Conservation (phyloP, 2,329 filamentous ascomycete species). For the Fusarium haematococcum region DNA sequence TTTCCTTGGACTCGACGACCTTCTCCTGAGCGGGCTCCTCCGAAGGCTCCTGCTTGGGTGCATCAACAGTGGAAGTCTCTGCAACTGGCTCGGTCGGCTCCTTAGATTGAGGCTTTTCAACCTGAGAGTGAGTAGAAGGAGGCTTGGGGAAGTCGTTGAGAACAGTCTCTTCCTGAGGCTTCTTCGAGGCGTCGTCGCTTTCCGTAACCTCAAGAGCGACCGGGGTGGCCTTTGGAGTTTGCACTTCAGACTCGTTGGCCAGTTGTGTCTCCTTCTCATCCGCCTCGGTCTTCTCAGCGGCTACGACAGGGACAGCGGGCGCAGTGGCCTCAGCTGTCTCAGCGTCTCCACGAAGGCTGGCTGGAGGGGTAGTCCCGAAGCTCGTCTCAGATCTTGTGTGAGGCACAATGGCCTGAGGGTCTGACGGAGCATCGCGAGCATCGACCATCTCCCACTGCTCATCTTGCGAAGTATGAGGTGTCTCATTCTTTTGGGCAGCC, state of each 20-base stretch:
- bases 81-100: not conserved
- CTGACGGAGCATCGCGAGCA: slow-evolving; percentile 10
- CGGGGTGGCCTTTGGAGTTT: slow-evolving; percentile 14
- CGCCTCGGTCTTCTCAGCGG: not conserved
- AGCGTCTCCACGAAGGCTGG: slow-evolving; percentile 22
- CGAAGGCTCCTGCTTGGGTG: not conserved
- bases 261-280: slow-evolving; percentile 1
- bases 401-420: slow-evolving; percentile 20
- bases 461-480: slow-evolving; percentile 15
- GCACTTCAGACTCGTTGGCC: slow-evolving; percentile 19
- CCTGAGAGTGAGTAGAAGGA: slow-evolving; percentile 21
- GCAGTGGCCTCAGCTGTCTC: slow-evolving; percentile 5
- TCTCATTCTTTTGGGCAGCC: slow-evolving; percentile 7
- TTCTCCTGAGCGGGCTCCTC: slow-evolving; percentile 1
- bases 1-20: not conserved
- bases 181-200: slow-evolving; percentile 2
- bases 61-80: not conserved
- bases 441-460: slow-evolving; percentile 30
- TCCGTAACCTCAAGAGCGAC: not conserved
- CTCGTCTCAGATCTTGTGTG: slow-evolving; percentile 37
- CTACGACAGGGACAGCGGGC: not conserved
- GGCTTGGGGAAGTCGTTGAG: slow-evolving; percentile 35
- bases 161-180: slow-evolving; percentile 8
- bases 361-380: slow-evolving; percentile 22
- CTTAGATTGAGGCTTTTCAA: not conserved